phyloP scores from a whole-genome alignment of 208 protist species.

The Paratrypanosoma confusum region DNA sequence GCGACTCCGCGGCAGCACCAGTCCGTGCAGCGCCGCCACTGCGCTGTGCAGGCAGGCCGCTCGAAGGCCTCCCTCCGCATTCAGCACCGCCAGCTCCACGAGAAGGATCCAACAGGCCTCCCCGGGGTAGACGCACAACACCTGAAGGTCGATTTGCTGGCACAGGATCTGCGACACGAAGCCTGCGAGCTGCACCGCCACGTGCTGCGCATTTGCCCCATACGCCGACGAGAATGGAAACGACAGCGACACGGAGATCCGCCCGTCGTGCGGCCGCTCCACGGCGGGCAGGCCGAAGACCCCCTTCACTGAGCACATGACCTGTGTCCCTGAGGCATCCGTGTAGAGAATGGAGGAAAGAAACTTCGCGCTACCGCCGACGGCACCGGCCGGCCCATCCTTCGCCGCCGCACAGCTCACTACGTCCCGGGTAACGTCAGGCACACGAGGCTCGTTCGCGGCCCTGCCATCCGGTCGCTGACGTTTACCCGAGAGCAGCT shows the following conservation, averaged over 20 bases:
- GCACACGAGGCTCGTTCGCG: conserved; percentile 27
- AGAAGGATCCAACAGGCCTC: conserved; percentile 82
- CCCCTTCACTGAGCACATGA: conserved; percentile 48
- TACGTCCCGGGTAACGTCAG: conserved; percentile 39
- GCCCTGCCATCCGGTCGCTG: conserved; percentile 48
- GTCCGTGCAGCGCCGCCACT: conserved; percentile 44
- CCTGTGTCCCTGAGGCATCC: conserved; percentile 48
- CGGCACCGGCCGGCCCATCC: conserved; percentile 1
- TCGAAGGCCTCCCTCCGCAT: conserved; percentile 65
- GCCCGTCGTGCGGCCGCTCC: conserved; percentile 36
- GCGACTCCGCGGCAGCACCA: conserved; percentile 45
- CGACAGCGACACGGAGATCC: conserved; percentile 50
- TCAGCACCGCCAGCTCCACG: conserved; percentile 48
- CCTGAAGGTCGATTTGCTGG: conserved; percentile 36
- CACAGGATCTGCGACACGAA: conserved; percentile 48
- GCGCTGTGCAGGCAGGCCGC: conserved; percentile 48
- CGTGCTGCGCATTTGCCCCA: conserved; percentile 17
- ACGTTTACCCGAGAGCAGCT: conserved; percentile 20
- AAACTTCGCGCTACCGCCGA: too few relatives aligned
- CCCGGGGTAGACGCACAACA: conserved; percentile 39
- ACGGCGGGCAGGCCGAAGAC: conserved; percentile 59
- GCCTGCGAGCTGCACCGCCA: conserved; percentile 62
- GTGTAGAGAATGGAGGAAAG: conserved; percentile 66
- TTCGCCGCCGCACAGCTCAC: not conserved
- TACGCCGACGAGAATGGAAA: conserved; percentile 46